Conservation (phyloP, 352 stramenopile species). For the Phytophthora macrochlamydospora region DNA sequence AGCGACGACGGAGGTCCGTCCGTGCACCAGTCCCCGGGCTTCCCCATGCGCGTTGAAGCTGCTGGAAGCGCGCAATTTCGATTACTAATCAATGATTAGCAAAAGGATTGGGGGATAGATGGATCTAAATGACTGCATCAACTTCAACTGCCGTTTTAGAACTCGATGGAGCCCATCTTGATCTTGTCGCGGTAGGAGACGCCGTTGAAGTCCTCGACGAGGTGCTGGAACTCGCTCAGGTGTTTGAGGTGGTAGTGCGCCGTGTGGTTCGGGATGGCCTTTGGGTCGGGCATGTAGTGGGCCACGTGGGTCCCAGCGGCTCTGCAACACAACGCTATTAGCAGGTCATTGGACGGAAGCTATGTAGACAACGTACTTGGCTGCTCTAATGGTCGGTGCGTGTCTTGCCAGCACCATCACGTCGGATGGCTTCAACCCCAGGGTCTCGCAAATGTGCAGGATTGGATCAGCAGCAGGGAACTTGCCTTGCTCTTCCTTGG, state of each 20-base stretch:
- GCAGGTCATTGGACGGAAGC: neutral
- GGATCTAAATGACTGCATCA: too few relatives aligned
- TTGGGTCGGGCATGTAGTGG: slow-evolving; percentile 69
- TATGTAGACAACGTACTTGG: slow-evolving; percentile 46
- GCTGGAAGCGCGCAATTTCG: too few relatives aligned
- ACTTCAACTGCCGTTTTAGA: slow-evolving; percentile 8
- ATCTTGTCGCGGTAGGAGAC: slow-evolving; percentile 71
- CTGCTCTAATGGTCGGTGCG: slow-evolving; percentile 57
- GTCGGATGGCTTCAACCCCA: slow-evolving; percentile 57
- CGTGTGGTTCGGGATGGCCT: slow-evolving; percentile 76
- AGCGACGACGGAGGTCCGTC: slow-evolving; percentile 12
- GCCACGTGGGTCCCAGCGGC: slow-evolving; percentile 59
- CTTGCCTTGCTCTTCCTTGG: slow-evolving; percentile 43
- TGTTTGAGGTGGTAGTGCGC: slow-evolving; percentile 70
- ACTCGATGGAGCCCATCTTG: slow-evolving; percentile 44
- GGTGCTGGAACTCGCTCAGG: slow-evolving; percentile 67
- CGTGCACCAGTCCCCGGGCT: neutral
- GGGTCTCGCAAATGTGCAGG: slow-evolving; percentile 45
- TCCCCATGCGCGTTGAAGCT: too few relatives aligned
- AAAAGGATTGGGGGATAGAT: too few relatives aligned
- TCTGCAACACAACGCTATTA: slow-evolving; percentile 24
- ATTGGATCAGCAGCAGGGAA: slow-evolving; percentile 61
- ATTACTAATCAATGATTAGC: too few relatives aligned
- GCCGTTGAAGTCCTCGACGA: slow-evolving; percentile 79
- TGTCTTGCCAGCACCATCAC: slow-evolving; percentile 65